These are phyloP conservation scores for Saturnispora zaruensis DNA, from an alignment of 805 yeast genomes.

Conservation along the genomic window DNA sequence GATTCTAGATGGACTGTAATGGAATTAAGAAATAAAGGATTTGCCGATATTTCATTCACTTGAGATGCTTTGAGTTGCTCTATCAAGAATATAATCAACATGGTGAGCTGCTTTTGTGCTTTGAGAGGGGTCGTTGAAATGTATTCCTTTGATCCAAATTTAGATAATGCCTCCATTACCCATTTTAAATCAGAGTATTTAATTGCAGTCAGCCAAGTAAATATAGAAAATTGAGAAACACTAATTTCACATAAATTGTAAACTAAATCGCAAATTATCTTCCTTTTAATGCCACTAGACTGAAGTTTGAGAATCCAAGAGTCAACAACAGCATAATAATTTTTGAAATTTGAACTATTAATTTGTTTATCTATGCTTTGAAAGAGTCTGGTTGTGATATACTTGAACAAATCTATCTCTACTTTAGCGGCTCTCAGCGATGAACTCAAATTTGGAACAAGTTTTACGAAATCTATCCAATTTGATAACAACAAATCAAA, in stretches of 20 bases:
- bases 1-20: constrained; percentile 51
- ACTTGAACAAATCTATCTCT: neutral
- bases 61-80: constrained; percentile 18
- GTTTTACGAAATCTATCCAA: constrained; percentile 1
- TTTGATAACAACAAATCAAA: neutral
- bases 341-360: neutral
- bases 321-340: neutral
- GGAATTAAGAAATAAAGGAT: constrained; percentile 36
- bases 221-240: neutral
- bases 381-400: neutral
- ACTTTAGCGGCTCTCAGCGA: neutral
- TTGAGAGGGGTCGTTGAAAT: constrained; percentile 29
- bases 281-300: neutral
- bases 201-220: constrained; percentile 5
- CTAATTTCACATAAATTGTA: constrained; percentile 5
- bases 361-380: neutral
- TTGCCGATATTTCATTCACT: constrained; percentile 27
- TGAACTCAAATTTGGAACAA: neutral
- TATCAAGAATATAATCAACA: constrained; percentile 34
- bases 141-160: constrained; percentile 21
- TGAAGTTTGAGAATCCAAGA: constrained; percentile 1
- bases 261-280: neutral
- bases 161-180: constrained; percentile 5
- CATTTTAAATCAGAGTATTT: neutral
- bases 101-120: constrained; percentile 42